phyloP scores from a whole-genome alignment of 768 basidiomycete species.

The Phlebiopsis flavidoalba region DNA sequence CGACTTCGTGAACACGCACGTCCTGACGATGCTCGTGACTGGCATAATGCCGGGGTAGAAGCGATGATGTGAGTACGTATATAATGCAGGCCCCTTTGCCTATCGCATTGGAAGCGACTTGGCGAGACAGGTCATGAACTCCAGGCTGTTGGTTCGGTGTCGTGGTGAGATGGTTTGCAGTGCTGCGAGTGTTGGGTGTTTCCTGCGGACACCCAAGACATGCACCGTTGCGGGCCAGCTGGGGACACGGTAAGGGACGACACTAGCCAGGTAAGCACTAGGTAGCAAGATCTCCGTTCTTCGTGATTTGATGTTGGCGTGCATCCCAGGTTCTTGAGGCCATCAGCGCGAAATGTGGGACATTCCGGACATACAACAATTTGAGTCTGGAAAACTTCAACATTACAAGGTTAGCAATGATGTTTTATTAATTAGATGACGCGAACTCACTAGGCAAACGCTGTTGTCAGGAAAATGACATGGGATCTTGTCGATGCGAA shows the following conservation, averaged over 20 bases:
- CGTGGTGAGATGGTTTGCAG: neutral
- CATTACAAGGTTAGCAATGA: slow-evolving; percentile 38
- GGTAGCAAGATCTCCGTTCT: neutral
- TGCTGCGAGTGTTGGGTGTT: neutral
- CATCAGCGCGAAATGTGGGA: slow-evolving; percentile 44
- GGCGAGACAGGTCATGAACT: no score
- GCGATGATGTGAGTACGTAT: neutral
- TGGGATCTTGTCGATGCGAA: slow-evolving; percentile 43
- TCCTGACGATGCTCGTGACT: neutral
- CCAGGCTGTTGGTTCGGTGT: neutral
- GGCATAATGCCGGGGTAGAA: neutral
- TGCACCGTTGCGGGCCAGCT: slow-evolving; percentile 20
- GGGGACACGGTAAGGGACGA: slow-evolving; percentile 20
- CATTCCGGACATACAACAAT: slow-evolving; percentile 39
- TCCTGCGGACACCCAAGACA: neutral
- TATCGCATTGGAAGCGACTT: no score
- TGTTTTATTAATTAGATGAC: neutral
- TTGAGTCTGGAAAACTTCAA: slow-evolving; percentile 43
- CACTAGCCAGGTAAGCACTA: slow-evolving; percentile 17
- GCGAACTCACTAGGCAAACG: neutral
- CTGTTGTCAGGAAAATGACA: slow-evolving; percentile 40
- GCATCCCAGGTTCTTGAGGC: slow-evolving; percentile 39
- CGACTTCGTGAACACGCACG: no score
- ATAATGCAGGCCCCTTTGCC: no score
- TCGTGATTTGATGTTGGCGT: neutral